These are phyloP conservation scores for Dalechampia spathulata DNA, from an alignment of 441 rosid species.

Conservation along the genomic window DNA sequence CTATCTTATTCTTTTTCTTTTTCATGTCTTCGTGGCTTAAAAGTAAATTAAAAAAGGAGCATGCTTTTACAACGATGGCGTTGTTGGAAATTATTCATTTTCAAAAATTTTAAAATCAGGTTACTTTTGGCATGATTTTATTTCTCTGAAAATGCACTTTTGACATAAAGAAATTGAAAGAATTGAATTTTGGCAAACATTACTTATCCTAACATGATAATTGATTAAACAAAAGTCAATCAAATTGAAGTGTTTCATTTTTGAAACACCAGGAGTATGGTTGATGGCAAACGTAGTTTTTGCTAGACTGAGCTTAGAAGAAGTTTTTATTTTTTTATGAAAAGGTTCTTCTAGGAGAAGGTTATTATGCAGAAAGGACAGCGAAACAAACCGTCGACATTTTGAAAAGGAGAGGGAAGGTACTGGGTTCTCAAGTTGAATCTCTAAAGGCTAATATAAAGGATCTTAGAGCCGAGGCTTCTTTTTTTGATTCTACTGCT, in stretches of 20 bases:
- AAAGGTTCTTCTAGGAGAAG: conserved; percentile 82
- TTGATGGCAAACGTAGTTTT: background rate
- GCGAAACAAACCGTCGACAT: conserved; percentile 75
- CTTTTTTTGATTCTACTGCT: conserved; percentile 67
- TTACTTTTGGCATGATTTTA: too few species aligned
- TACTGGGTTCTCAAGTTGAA: conserved; percentile 50
- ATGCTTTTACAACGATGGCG: too few species aligned
- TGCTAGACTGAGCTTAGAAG: background rate
- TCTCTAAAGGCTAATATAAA: conserved; percentile 56
- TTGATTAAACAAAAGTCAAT: background rate
- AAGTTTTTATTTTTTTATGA: background rate
- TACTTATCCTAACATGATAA: background rate
- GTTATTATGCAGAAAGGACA: conserved; percentile 63
- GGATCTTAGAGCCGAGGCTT: conserved; percentile 74
- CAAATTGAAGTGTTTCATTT: too few species aligned
- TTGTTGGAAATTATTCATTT: too few species aligned
- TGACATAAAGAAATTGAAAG: background rate
- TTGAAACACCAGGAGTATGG: too few species aligned
- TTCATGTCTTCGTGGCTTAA: background rate
- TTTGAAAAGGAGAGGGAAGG: conserved; percentile 69
- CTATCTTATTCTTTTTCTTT: background rate
- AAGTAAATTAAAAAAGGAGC: too few species aligned
- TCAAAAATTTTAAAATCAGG: too few species aligned
- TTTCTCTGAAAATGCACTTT: too few species aligned
- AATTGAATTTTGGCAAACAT: background rate